Percentiles rank a stretch among this genome's conserved stretches.
These are phyloP conservation scores for Rhododendron kiyosumense DNA, from an alignment of 148 eudicot species.

Conservation along the genomic window DNA sequence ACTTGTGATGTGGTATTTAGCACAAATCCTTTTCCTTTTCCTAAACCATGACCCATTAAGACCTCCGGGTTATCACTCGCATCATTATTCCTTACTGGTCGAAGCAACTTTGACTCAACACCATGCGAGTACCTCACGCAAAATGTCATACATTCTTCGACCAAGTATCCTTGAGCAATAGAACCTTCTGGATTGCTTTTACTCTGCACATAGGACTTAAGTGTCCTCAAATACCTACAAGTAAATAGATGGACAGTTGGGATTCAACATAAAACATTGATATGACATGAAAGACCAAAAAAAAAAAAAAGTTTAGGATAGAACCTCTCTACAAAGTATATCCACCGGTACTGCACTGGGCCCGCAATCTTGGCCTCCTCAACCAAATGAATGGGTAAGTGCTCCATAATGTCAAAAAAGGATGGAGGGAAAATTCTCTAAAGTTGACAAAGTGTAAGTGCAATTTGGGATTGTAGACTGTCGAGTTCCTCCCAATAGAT, in stretches of 20 bases:
- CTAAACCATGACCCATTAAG: not conserved
- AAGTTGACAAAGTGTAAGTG: not conserved
- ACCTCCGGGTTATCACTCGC: not conserved
- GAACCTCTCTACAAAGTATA: not conserved
- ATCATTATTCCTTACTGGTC: not conserved
- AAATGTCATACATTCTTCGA: not conserved
- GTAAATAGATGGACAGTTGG: not conserved
- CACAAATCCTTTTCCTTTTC: not conserved
- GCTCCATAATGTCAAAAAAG: not conserved
- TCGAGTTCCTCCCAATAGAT: not conserved
- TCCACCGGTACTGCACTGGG: not conserved
- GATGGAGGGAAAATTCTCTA: not conserved
- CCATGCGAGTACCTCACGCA: not conserved
- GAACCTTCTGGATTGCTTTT: not conserved
- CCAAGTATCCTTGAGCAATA: not conserved
- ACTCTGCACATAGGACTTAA: not conserved
- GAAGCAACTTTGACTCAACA: not conserved
- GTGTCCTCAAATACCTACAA: not conserved
- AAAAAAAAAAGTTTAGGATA: too few relatives aligned
- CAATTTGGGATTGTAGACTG: not conserved
- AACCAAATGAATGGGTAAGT: not conserved
- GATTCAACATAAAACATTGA: too few relatives aligned
- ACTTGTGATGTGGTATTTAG: not conserved
- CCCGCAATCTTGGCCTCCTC: not conserved
- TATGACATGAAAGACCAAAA: too few relatives aligned